A percentile compares a stretch with the other conserved stretches of the same genome.
These are phyloP conservation scores for Metschnikowia santaceciliae DNA, from an alignment of 805 yeast species.

Conservation along the genomic window DNA sequence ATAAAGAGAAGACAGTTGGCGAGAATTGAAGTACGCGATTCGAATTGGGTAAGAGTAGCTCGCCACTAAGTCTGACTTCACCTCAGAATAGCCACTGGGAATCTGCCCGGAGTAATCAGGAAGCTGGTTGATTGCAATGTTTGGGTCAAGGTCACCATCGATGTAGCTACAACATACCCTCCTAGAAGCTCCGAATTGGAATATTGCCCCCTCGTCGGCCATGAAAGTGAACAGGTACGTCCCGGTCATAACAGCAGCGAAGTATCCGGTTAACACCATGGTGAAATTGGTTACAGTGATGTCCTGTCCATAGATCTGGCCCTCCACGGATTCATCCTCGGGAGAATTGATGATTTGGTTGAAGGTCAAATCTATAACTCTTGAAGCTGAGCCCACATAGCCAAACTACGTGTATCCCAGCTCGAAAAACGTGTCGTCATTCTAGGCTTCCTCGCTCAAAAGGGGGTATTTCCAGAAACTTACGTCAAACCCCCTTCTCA, in stretches of 20 bases:
- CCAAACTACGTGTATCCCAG: conserved; percentile 2
- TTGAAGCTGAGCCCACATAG: neutral
- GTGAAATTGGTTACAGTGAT: neutral
- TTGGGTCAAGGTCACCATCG: conserved; percentile 7
- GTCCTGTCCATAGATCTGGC: neutral
- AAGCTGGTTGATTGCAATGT: conserved; percentile 7
- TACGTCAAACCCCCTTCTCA: neutral
- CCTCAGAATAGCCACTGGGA: neutral
- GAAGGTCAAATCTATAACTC: neutral
- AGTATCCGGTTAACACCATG: neutral
- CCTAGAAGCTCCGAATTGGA: neutral
- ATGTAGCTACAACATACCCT: conserved; percentile 12
- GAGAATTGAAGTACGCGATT: conserved; percentile 5
- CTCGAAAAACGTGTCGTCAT: neutral
- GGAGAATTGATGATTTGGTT: neutral
- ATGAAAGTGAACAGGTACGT: neutral
- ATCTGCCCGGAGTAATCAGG: conserved; percentile 10
- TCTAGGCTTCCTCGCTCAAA: neutral
- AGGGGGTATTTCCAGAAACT: neutral
- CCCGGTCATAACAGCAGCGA: neutral
- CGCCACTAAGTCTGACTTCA: neutral
- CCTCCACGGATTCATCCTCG: neutral
- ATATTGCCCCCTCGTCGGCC: neutral
- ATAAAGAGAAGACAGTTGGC: conserved; percentile 8
- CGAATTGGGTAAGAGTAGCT: conserved; percentile 1